Base-by-base conservation (phyloP, 73 alveolate species). In the Breviolum minutum region DNA sequence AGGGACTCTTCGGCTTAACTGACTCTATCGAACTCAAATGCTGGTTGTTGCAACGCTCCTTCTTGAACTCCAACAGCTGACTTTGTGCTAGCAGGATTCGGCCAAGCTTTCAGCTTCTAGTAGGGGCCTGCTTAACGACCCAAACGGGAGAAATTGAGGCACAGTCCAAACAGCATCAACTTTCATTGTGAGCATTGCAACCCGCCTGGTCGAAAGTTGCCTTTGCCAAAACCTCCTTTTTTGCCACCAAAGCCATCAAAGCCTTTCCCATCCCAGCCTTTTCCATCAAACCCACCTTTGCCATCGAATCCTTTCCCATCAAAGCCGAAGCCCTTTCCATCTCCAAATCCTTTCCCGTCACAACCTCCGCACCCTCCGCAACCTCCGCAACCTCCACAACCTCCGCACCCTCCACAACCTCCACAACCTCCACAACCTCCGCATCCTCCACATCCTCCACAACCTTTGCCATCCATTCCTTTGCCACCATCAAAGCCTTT, bases 191-290 rank as follows among this genome's bases (percentile, higher is more conserved):
- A 9, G 11, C 83, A 22, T 30, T 79, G 66, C 63, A 8, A 14
- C 66, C 64, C 24, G 87, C 87, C 87, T 79, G 87, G 87, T 30
- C 87, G 87, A 79, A 79, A 79, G 87, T 68, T 68, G 54, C 87
- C 87, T 32, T 79, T 79, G 87, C 87, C 87, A 79, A 79, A 79
- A 13, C n/a, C n/a, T n/a, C n/a, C 29, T 32, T 32, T 71, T 71
- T 66, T 66, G 74, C 74, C 74, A 66, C 24, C 96, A 70, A 63
- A 87, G 82, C 95, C 82, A 63, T 64, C 95, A 26, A 87, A 63
- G 71, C 96, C 96, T 89, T 89, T 89, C 62, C 82, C 82, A 63
- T 64, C 95, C 26, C 63, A 63, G 71, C 96, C 96, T 89, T 89
- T 89, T 29, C 82, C 87, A 9, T 74, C 95, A 48, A 60, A 26